These are phyloP conservation scores for Dothistroma pini DNA, from an alignment of 2,329 filamentous ascomycete species.

Conservation along the genomic window DNA sequence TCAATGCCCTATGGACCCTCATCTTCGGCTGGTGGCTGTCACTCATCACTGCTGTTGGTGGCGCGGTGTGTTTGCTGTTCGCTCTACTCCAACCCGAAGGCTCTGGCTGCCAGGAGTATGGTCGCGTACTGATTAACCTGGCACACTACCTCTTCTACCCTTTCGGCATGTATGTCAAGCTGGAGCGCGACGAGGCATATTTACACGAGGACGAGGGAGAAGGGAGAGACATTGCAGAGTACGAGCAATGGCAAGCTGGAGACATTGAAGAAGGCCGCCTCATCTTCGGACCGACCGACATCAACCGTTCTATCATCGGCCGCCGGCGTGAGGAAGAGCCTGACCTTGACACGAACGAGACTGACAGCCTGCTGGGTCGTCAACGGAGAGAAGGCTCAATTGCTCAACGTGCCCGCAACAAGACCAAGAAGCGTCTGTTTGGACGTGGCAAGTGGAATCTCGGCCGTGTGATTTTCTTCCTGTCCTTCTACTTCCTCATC, in stretches of 20 bases:
- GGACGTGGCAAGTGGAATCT: conserved; percentile 94
- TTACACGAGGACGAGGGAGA: conserved; percentile 92
- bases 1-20: conserved; percentile 87
- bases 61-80: conserved; percentile 73
- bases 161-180: conserved; percentile 91
- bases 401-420: conserved; percentile 24
- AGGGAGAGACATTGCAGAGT: conserved; percentile 94
- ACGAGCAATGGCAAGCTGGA: conserved; percentile 98
- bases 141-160: conserved; percentile 89
- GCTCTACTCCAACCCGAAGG: conserved; percentile 64
- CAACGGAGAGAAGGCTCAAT: conserved; percentile 25
- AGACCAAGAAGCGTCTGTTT: conserved; percentile 78
- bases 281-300: conserved; percentile 80
- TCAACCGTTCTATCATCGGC: conserved; percentile 74
- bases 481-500: conserved; percentile 92
- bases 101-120: conserved; percentile 80
- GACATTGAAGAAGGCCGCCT: conserved; percentile 93
- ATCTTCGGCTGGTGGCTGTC: conserved; percentile 97
- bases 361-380: conserved; percentile 78
- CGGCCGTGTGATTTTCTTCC: conserved; percentile 90
- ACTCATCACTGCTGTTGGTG: conserved; percentile 68
- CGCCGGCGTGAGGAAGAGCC: conserved; percentile 85
- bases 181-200: conserved; percentile 92
- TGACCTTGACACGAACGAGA: conserved; percentile 69
- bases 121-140: conserved; percentile 76